Base-by-base conservation (phyloP, 2,329 filamentous ascomycete genomes). In the Cordyceps javanica region DNA sequence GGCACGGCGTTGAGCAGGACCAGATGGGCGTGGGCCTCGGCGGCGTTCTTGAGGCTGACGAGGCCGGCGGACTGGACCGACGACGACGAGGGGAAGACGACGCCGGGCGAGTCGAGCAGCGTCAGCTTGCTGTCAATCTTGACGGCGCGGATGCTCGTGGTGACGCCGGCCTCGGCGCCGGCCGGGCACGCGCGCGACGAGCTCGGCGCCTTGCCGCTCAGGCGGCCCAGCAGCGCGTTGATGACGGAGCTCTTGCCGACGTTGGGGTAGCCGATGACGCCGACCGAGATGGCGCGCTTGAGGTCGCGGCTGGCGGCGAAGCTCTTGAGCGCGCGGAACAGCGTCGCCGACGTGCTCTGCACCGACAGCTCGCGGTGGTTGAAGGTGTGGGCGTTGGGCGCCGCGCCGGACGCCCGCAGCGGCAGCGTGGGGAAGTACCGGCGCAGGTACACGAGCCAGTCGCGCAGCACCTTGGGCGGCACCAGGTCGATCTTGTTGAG, bases 211-310 rank as follows among this genome's bases (percentile, higher is more conserved):
- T 82, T 85, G 58, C 85, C 82, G 63, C 87, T 84, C 64, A 96
- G 78, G 38, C 90, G 84, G 38, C 89, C 86, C 21, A 91, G 88
- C 57, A 97, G 85, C 16, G 91, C 90, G 72, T 97, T 97, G 80
- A 97, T 96, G 67, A 97, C 91, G 52, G 91, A 96, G 28, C 91
- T 96, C 78, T 97, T 97, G 70, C 92, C 92, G 60, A 96, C 92
- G 70, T 97, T 97, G 66, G 92, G 92, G 72, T 96, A 97, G 28
- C 92, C 92, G 65, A 97, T 95, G 61, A 97, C 90, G 63, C 92
- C 92, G 60, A 97, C 92, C 21, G 90, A 92, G 66, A 96, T 85
- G 55, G 91, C 88, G 57, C 92, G 88, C 80, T 96, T 96, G 64
- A 97, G 78, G 70, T 95, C 87, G 66, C 89, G 89, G 60, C 82